Evolutionary conservation across 129 eudicot genomes (phyloP).

Genomic region (Centella asiatica): DNA sequence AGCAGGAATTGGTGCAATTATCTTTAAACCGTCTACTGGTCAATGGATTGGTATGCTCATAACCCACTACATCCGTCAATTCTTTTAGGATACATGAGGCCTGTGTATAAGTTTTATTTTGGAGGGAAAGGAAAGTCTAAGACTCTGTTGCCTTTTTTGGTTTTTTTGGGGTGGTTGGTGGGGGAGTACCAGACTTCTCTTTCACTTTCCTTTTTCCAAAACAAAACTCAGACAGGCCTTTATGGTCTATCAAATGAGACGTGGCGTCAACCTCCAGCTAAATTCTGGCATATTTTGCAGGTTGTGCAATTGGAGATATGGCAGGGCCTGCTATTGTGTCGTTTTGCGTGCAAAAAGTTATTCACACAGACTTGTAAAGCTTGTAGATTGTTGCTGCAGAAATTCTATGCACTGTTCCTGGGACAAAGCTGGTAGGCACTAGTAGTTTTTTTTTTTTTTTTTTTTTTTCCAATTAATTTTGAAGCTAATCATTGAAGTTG

Average conservation of each 20-base stretch:
- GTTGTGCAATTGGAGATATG: constrained; percentile 78
- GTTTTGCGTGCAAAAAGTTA: constrained; percentile 33
- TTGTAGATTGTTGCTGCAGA: neutral
- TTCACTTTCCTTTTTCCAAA: too few species aligned
- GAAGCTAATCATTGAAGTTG: too few species aligned
- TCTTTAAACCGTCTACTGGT: constrained; percentile 67
- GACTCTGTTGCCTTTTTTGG: too few species aligned
- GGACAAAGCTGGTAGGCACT: too few species aligned
- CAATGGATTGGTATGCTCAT: constrained; percentile 65
- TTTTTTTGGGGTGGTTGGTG: too few species aligned
- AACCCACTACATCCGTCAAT: neutral
- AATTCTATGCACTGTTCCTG: too few species aligned
- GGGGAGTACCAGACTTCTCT: too few species aligned
- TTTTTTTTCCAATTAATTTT: too few species aligned
- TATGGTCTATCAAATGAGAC: neutral
- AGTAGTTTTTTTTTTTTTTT: too few species aligned
- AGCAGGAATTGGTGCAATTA: constrained; percentile 75
- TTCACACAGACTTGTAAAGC: constrained; percentile 23
- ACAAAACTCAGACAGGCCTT: too few species aligned
- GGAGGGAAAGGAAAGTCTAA: too few species aligned
- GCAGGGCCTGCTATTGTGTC: constrained; percentile 67
- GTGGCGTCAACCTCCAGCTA: neutral
- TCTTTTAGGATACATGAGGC: neutral
- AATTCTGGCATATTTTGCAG: constrained; percentile 25
- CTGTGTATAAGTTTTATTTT: too few species aligned